Percentiles rank a stretch among this genome's conserved stretches.
phyloP scores from a whole-genome alignment of 805 yeast genomes.

The Yarrowia sp. region DNA sequence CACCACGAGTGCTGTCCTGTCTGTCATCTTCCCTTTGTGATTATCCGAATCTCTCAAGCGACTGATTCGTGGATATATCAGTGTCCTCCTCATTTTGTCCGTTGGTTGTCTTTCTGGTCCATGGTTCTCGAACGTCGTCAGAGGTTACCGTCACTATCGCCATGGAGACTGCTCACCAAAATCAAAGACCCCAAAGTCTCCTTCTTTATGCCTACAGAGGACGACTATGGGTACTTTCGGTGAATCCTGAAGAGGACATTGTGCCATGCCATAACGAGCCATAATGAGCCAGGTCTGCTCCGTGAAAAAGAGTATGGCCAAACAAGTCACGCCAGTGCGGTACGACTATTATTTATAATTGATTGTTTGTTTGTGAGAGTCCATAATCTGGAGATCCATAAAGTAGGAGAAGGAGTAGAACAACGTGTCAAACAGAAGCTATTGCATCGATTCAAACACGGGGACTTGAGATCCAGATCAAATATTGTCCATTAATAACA shows the following conservation, averaged over 20 bases:
- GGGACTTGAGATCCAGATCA: no score
- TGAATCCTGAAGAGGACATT: background rate
- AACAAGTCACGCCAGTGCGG: constrained; percentile 4
- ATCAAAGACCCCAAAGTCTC: background rate
- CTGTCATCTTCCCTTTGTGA: background rate
- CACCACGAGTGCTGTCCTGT: background rate
- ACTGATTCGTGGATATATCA: constrained; percentile 9
- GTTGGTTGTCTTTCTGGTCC: constrained; percentile 10
- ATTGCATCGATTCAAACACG: no score
- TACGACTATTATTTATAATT: background rate
- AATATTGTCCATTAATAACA: no score
- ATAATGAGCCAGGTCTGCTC: no score
- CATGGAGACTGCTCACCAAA: background rate
- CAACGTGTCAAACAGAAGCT: no score
- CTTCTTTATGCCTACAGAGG: background rate
- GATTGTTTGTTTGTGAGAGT: background rate
- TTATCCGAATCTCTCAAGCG: constrained; percentile 4
- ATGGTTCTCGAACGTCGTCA: background rate
- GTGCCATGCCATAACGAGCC: no score
- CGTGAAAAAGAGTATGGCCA: background rate
- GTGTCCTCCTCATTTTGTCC: constrained; percentile 21
- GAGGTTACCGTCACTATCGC: background rate
- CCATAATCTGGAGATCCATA: no score
- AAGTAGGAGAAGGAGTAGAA: no score
- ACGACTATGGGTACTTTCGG: background rate